Base-by-base conservation (phyloP, 1,284 basidiomycete genomes). In the Malassezia sympodialis region DNA sequence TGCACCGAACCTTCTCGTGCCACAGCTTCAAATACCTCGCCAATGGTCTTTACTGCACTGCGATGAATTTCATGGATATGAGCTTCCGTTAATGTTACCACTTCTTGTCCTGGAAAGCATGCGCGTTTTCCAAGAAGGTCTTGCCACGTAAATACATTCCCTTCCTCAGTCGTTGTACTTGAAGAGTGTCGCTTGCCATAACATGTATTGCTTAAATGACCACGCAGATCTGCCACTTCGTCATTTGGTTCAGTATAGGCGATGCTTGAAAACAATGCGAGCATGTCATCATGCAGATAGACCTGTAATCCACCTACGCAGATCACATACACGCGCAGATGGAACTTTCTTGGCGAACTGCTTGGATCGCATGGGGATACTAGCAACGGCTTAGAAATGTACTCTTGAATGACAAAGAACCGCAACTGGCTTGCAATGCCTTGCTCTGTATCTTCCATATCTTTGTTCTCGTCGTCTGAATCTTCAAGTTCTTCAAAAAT, bases 141-240 rank as follows among this genome's bases (percentile, higher is more conserved):
- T 2, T 19, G 34, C 46, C 46, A 65, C 11, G 61, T 51, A 42
- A 53, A 61, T 31, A 69, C 66, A 37, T 72, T 69, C 19, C 46
- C 46, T 14, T 67, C 60, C 44, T 65, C 59, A 56, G 64, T 53
- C 10, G 49, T 48, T 35, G 63, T 40, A 40, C 14, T 31, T 6
- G 21, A 46, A 14, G 49, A 43, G 23, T 42, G 39, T 17, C 60
- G 60, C 10, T 54, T 57, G 26, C 62, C 63, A 28, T 96, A 78
- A 40, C 88, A 91, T 0, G 94, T 96, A 70, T 99, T 99, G 34
- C 93, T 98, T 17, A 99, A 79, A 75, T 99, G 94, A 0, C 86
- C 81, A 1, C 79, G 68, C 6, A 96, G 79, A 70, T 90, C 83
- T 15, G 27, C 67, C 58, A 49, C 54, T 1, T 66, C 72, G 34